These are phyloP conservation scores for Colletotrichum zoysiae DNA, from an alignment of 2,329 filamentous ascomycete genomes.

Conservation along the genomic window DNA sequence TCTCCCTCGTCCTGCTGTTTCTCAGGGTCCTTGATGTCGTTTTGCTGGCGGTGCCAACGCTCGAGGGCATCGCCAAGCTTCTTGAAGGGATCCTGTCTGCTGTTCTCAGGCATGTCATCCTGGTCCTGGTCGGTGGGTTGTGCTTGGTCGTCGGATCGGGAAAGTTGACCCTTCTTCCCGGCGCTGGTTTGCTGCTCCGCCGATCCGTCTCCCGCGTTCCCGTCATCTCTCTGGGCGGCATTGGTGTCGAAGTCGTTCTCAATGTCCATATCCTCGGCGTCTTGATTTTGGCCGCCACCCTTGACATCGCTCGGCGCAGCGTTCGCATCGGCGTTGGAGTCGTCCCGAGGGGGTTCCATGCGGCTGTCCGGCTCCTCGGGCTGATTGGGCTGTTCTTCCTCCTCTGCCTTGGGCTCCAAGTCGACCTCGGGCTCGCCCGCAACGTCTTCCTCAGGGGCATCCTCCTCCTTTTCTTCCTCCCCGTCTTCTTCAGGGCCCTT, in stretches of 20 bases:
- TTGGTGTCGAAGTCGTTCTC: slow-evolving; percentile 72
- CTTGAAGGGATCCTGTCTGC: slow-evolving; percentile 81
- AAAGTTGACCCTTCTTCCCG: slow-evolving; percentile 71
- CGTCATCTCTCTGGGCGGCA: slow-evolving; percentile 74
- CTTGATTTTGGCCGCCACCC: slow-evolving; percentile 74
- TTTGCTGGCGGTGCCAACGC: slow-evolving; percentile 90
- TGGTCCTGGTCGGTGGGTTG: slow-evolving; percentile 57
- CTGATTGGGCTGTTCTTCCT: slow-evolving; percentile 59
- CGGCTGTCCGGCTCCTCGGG: slow-evolving; percentile 51
- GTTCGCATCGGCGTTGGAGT: slow-evolving; percentile 66
- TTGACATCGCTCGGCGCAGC: slow-evolving; percentile 73
- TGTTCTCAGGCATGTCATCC: slow-evolving; percentile 59
- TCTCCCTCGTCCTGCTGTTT: slow-evolving; percentile 66
- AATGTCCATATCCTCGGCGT: slow-evolving; percentile 72
- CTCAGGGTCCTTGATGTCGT: slow-evolving; percentile 78
- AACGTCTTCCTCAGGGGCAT: slow-evolving; percentile 56
- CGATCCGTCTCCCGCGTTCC: slow-evolving; percentile 73
- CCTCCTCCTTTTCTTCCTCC: slow-evolving; percentile 50
- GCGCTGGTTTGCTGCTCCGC: slow-evolving; percentile 73
- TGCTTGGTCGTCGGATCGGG: slow-evolving; percentile 60
- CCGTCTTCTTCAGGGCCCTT: slow-evolving; percentile 50
- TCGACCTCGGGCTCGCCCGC: slow-evolving; percentile 50
- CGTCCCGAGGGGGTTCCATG: slow-evolving; percentile 56
- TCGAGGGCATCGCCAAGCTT: slow-evolving; percentile 94
- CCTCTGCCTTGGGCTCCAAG: slow-evolving; percentile 66